Conservation (phyloP, 2,329 filamentous ascomycete species). For the Lasiodiplodia sp. region DNA sequence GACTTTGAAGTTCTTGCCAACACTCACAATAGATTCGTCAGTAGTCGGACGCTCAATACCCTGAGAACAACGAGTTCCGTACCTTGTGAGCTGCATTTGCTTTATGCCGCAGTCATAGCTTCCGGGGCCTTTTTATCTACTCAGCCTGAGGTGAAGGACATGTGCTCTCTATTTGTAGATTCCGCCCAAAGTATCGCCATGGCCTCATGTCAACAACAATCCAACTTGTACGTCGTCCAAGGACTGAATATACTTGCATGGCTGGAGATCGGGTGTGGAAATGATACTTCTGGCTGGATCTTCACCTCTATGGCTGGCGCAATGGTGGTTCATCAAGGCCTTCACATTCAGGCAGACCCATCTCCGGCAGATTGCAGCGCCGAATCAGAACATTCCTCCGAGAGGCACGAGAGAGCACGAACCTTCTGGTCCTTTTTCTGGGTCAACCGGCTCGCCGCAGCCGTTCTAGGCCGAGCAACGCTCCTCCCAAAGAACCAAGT, state of each 20-base stretch:
- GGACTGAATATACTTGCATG: neutral
- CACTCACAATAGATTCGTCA: neutral
- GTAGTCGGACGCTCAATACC: neutral
- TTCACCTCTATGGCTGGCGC: neutral
- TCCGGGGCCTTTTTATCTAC: neutral
- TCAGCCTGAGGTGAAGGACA: neutral
- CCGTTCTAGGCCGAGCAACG: neutral
- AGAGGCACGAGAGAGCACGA: neutral
- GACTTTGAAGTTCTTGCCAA: neutral
- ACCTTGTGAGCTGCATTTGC: neutral
- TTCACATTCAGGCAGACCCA: neutral
- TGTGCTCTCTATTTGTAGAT: neutral
- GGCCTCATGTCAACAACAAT: neutral
- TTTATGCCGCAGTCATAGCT: neutral
- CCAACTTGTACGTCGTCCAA: neutral
- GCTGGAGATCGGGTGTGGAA: neutral
- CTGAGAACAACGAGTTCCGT: neutral
- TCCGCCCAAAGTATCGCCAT: neutral
- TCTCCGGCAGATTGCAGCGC: neutral
- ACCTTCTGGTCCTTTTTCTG: neutral
- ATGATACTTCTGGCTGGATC: neutral
- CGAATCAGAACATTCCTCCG: neutral
- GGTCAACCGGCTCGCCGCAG: neutral
- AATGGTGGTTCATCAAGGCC: neutral
- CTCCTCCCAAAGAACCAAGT: neutral